These are phyloP conservation scores for Lasiosphaeriaceae sp. DNA, from an alignment of 495 filamentous ascomycete genomes.

Conservation along the genomic window DNA sequence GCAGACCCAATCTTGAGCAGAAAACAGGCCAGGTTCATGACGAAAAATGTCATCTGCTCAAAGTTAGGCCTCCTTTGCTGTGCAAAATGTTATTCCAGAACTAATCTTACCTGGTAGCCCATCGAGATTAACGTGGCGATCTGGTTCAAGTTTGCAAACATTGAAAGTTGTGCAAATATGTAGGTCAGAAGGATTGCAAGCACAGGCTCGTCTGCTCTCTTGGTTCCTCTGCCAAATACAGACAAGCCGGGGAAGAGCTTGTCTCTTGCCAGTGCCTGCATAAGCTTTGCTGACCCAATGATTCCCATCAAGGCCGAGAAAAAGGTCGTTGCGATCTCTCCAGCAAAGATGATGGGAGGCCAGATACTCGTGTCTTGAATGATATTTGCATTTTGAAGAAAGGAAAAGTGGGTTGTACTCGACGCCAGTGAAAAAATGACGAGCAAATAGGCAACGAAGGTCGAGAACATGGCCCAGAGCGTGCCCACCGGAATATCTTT, in stretches of 20 bases:
- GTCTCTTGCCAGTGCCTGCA: conserved; percentile 81
- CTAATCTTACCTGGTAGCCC: conserved; percentile 68
- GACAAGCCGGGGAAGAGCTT: conserved; percentile 72
- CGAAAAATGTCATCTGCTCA: conserved; percentile 60
- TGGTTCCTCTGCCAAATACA: conserved; percentile 72
- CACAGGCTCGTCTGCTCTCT: conserved; percentile 69
- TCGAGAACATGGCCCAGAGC: conserved; percentile 68
- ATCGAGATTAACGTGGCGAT: conserved; percentile 87
- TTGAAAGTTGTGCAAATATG: conserved; percentile 70
- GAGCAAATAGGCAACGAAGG: conserved; percentile 69
- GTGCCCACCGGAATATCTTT: conserved; percentile 82
- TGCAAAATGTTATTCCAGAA: neutral
- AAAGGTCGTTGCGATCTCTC: conserved; percentile 77
- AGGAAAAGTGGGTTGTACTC: conserved; percentile 67
- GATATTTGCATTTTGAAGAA: conserved; percentile 71
- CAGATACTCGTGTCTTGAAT: conserved; percentile 76
- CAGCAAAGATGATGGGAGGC: conserved; percentile 67
- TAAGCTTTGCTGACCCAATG: conserved; percentile 80
- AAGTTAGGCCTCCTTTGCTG: conserved; percentile 4
- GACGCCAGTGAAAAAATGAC: conserved; percentile 81
- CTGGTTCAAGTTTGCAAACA: conserved; percentile 81
- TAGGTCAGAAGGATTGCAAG: conserved; percentile 76
- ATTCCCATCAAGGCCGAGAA: conserved; percentile 87
- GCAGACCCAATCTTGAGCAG: conserved; percentile 88
- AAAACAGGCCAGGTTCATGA: conserved; percentile 84